Percentiles rank a stretch among this genome's conserved stretches.
phyloP scores from a whole-genome alignment of 2,329 filamentous ascomycete species.

The Emergomyces pasteurianus region DNA sequence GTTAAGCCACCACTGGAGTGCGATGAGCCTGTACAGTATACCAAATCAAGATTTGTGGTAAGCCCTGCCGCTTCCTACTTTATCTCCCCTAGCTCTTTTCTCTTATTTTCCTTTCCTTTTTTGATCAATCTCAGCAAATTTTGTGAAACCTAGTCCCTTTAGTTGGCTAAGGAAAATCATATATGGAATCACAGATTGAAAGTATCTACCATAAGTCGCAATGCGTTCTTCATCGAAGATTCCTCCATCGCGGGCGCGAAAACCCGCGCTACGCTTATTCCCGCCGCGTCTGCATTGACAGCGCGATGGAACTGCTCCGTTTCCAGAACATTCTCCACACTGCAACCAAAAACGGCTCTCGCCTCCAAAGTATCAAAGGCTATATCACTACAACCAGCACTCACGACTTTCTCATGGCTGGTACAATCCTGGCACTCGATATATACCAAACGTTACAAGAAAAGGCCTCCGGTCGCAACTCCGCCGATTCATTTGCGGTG shows the following conservation, averaged over 20 bases:
- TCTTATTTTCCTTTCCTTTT: too few species aligned
- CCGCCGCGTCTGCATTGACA: slow-evolving; percentile 70
- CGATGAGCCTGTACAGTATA: slow-evolving; percentile 54
- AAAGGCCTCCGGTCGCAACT: slow-evolving; percentile 20
- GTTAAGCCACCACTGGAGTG: slow-evolving; percentile 63
- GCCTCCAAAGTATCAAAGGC: slow-evolving; percentile 62
- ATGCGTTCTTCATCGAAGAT: slow-evolving; percentile 80
- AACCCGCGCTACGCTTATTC: slow-evolving; percentile 77
- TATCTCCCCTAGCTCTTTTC: not conserved
- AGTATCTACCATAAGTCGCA: slow-evolving; percentile 81
- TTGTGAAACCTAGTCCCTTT: not conserved
- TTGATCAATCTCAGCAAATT: too few species aligned
- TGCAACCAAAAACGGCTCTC: slow-evolving; percentile 61
- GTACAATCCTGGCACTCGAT: slow-evolving; percentile 74
- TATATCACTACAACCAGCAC: slow-evolving; percentile 68
- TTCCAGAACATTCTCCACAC: slow-evolving; percentile 65
- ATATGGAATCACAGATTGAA: slow-evolving; percentile 41
- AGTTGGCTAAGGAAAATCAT: not conserved
- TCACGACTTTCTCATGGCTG: slow-evolving; percentile 75
- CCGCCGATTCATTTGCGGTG: slow-evolving; percentile 35
- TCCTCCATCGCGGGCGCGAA: slow-evolving; percentile 62
- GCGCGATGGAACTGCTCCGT: slow-evolving; percentile 67
- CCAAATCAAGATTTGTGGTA: slow-evolving; percentile 69
- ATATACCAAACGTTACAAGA: slow-evolving; percentile 49
- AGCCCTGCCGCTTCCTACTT: slow-evolving; percentile 5